Evolutionary conservation across 352 stramenopile genomes (phyloP), one percentile per base, ranked within the genome.

Genomic region (Peronosclerospora sorghi): DNA sequence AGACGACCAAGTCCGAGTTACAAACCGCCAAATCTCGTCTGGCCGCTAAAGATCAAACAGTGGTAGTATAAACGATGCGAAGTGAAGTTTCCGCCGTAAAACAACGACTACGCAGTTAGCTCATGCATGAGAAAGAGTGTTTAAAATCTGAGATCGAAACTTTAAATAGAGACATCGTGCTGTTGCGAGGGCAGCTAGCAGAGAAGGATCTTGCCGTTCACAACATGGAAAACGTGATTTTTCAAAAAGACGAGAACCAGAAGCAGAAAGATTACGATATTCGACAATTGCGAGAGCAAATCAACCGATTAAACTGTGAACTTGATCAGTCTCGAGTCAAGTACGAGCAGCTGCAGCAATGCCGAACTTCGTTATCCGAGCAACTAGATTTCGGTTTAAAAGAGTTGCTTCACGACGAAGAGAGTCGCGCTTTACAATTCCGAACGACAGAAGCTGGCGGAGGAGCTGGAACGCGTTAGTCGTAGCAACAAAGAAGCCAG

Each of bases 331-430:
- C 61, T 8, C 54, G 59, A 43, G 26, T 21, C 2, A 69, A 74
- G 45, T 86, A 81, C 44, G 60, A 80, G 46, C 57, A 86, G 35
- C 53, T 86, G 2, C 52, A 80, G 17, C 54, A 71, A 18, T 75
- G 65, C 12, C 62, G 59, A 1, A 65, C 62, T 0, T 65, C 63
- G 10, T 50, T 87, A 1, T 65, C 57, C 7, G 68, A 83, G 10
- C 66, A 83, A 30, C 66, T 87, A 4, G 72, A 87, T 39, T 61
- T 58, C 8, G 75, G 75, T 6, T 85, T 87, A 27, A 80, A 85
- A 37, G 70, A 82, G 32, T 41, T 87, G 3, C 35, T 87, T 19
- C 51, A 79, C 17, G 73, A 87, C 21, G 69, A 87, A 48, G 36
- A 55, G 20, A 63, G 65, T 38, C 32, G 32, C 15, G 39, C 35